Percentiles rank a stretch among this genome's conserved stretches.
These are phyloP conservation scores for Lyophyllum decastes DNA, from an alignment of 768 basidiomycete genomes.

Conservation along the genomic window DNA sequence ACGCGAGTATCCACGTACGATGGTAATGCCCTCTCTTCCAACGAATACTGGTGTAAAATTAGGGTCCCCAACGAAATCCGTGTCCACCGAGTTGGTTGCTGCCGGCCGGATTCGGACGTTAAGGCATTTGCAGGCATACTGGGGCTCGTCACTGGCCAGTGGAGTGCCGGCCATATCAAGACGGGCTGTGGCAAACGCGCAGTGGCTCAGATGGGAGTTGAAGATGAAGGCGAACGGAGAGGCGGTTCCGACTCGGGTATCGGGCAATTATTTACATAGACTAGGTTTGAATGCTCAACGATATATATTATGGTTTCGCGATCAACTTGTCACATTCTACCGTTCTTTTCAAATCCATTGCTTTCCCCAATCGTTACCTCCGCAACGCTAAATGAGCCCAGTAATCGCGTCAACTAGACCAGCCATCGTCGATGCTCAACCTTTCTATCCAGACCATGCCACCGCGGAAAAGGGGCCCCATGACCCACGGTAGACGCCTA, in stretches of 20 bases:
- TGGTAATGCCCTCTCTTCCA: slow-evolving; percentile 63
- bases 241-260: slow-evolving; percentile 42
- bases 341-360: slow-evolving; percentile 2
- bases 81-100: slow-evolving; percentile 30
- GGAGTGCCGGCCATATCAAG: slow-evolving; percentile 32
- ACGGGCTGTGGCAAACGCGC: slow-evolving; percentile 7
- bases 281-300: too few species aligned
- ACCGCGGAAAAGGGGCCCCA: slow-evolving; percentile 15
- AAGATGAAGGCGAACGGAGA: slow-evolving; percentile 25
- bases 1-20: slow-evolving; percentile 46
- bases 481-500: slow-evolving; percentile 17
- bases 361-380: slow-evolving; percentile 10
- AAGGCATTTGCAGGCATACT: slow-evolving; percentile 68
- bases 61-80: slow-evolving; percentile 33
- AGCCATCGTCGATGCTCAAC: neutral
- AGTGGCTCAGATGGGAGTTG: slow-evolving; percentile 18
- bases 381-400: slow-evolving; percentile 11
- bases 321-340: neutral
- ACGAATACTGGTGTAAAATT: slow-evolving; percentile 60
- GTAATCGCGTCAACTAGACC: neutral
- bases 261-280: slow-evolving; percentile 23
- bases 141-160: slow-evolving; percentile 19
- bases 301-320: slow-evolving; percentile 21
- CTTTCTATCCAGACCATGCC: neutral
- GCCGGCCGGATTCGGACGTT: slow-evolving; percentile 60